These are phyloP conservation scores for Eimeria acervulina DNA, from an alignment of 169 alveolate genomes.

Conservation along the genomic window DNA sequence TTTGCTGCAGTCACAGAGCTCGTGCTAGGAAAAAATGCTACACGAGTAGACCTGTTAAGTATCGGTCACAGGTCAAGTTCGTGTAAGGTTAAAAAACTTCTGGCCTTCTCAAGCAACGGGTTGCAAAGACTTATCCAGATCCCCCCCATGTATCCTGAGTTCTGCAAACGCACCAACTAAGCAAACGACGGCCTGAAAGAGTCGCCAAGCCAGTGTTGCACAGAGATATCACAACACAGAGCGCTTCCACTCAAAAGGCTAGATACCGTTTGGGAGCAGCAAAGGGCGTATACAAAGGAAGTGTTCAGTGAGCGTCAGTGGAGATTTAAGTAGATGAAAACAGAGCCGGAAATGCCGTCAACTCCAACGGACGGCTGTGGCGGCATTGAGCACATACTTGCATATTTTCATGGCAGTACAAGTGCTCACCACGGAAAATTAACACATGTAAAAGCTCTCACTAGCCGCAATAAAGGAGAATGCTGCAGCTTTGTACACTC, in stretches of 20 bases:
- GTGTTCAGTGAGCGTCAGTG: not conserved
- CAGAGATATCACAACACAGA: not conserved
- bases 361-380: not conserved
- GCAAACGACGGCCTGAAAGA: not conserved
- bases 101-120: not conserved
- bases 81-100: not conserved
- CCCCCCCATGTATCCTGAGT: not conserved
- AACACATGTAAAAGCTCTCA: not conserved
- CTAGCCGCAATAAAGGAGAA: not conserved
- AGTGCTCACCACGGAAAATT: not conserved
- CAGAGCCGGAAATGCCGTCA: not conserved
- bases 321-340: not conserved
- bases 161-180: not conserved
- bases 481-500: not conserved
- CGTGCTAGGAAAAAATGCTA: not conserved
- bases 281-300: not conserved
- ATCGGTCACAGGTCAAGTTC: not conserved
- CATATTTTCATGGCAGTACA: not conserved
- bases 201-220: not conserved
- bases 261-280: not conserved
- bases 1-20: not conserved
- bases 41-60: not conserved
- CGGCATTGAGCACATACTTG: not conserved
- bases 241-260: not conserved
- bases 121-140: not conserved